A percentile compares a stretch with the other conserved stretches of the same genome.
phyloP scores from a whole-genome alignment of 2,329 filamentous ascomycete genomes.

The Penicillium frequentans region DNA sequence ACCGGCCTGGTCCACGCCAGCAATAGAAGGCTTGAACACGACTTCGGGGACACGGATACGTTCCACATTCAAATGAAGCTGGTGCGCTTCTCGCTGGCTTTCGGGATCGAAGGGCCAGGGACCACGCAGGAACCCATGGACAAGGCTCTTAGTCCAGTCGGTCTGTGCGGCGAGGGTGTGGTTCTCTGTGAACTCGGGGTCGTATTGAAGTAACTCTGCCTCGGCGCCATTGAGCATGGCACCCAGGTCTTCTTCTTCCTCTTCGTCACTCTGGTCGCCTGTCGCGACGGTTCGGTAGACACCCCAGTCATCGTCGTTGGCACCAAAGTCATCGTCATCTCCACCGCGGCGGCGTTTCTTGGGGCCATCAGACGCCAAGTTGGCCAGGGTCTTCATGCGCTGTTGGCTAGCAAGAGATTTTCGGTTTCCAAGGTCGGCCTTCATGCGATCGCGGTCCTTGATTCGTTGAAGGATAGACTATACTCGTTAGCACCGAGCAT shows the following conservation, averaged over 20 bases:
- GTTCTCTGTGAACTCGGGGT: constrained; percentile 86
- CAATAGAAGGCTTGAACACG: constrained; percentile 88
- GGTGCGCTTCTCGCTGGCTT: constrained; percentile 76
- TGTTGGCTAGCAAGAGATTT: constrained; percentile 96
- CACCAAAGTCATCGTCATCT: constrained; percentile 95
- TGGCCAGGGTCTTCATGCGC: constrained; percentile 97
- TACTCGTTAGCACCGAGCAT: constrained; percentile 12
- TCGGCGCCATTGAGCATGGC: constrained; percentile 74
- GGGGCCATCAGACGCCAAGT: constrained; percentile 86
- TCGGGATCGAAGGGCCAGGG: constrained; percentile 82
- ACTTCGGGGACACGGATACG: constrained; percentile 92
- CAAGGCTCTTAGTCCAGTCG: constrained; percentile 89
- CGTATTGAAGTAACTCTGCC: constrained; percentile 79
- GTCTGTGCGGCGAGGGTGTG: constrained; percentile 88
- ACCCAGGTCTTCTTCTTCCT: constrained; percentile 86
- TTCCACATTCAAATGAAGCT: constrained; percentile 95
- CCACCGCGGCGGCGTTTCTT: constrained; percentile 81
- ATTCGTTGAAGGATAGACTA: constrained; percentile 73
- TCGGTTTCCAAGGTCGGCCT: constrained; percentile 91
- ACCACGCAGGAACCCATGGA: constrained; percentile 88
- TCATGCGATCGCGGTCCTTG: constrained; percentile 89
- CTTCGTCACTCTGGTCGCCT: constrained; percentile 76
- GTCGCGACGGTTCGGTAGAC: constrained; percentile 92
- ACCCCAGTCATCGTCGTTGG: constrained; percentile 97
- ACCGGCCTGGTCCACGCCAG: constrained; percentile 88